Conservation (phyloP, 805 yeast species). For the Kodamaea sagamina region DNA sequence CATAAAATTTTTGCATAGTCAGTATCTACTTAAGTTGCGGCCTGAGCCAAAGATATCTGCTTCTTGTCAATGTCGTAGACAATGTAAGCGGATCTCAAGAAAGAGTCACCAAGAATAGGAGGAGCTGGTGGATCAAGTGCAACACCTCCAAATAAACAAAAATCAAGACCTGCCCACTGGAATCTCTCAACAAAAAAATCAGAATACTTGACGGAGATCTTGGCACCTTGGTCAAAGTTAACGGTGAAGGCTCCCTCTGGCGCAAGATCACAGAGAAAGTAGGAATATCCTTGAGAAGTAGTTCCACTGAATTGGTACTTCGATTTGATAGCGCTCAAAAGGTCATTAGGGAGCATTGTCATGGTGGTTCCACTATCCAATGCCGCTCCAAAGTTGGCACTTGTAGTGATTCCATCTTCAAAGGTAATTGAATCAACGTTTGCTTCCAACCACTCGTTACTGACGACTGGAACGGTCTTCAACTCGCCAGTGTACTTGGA, state of each 20-base stretch:
- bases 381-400: background rate
- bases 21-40: no score
- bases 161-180: no score
- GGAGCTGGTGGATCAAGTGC: slow-evolving; percentile 14
- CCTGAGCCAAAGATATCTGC: slow-evolving; percentile 27
- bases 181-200: slow-evolving; percentile 2
- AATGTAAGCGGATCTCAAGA: slow-evolving; percentile 28
- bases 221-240: slow-evolving; percentile 9
- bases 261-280: slow-evolving; percentile 1
- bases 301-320: background rate
- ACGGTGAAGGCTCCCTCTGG: slow-evolving; percentile 8
- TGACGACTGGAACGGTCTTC: background rate
- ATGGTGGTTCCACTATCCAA: slow-evolving; percentile 6
- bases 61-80: slow-evolving; percentile 30
- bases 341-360: slow-evolving; percentile 6
- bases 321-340: background rate
- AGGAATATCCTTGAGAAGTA: background rate
- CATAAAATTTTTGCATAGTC: background rate
- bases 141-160: no score
- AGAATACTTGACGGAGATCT: slow-evolving; percentile 2
- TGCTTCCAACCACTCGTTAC: background rate
- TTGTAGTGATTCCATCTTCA: background rate
- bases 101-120: slow-evolving; percentile 30
- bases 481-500: slow-evolving; percentile 26
- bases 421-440: background rate